Conservation (phyloP, 805 yeast genomes). For the Debaryomyces prosopidis region DNA sequence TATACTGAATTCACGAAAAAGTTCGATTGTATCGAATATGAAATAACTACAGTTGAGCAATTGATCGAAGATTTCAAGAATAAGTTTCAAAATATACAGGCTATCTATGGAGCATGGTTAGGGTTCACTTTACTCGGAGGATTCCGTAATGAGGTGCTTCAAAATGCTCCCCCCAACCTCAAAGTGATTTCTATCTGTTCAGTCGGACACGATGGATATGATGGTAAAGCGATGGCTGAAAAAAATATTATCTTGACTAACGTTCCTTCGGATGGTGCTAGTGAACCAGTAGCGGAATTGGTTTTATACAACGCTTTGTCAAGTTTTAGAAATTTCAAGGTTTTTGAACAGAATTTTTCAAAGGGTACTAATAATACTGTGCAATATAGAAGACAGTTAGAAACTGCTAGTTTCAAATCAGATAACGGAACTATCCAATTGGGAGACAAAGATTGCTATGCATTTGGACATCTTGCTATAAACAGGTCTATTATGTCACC, state of each 20-base stretch:
- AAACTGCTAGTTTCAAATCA: constrained; percentile 34
- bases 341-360: constrained; percentile 45
- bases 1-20: constrained; percentile 40
- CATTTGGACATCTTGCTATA: constrained; percentile 48
- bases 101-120: constrained; percentile 61
- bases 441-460: constrained; percentile 20
- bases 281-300: constrained; percentile 72
- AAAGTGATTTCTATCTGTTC: constrained; percentile 54
- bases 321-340: constrained; percentile 57
- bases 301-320: constrained; percentile 60
- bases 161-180: constrained; percentile 44
- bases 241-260: constrained; percentile 58
- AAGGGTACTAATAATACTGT: constrained; percentile 41
- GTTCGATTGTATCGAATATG: constrained; percentile 41
- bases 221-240: constrained; percentile 38
- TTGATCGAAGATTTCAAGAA: constrained; percentile 41
- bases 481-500: constrained; percentile 51
- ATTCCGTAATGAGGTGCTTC: constrained; percentile 43
- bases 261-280: constrained; percentile 55
- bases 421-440: constrained; percentile 23
- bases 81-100: constrained; percentile 44
- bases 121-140: constrained; percentile 57
- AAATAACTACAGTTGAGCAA: constrained; percentile 41
- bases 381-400: constrained; percentile 39
- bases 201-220: constrained; percentile 57